A percentile compares a stretch with the other conserved stretches of the same genome.
Conservation (phyloP, 2,329 filamentous ascomycete genomes). For the Hypoxylon sp. region DNA sequence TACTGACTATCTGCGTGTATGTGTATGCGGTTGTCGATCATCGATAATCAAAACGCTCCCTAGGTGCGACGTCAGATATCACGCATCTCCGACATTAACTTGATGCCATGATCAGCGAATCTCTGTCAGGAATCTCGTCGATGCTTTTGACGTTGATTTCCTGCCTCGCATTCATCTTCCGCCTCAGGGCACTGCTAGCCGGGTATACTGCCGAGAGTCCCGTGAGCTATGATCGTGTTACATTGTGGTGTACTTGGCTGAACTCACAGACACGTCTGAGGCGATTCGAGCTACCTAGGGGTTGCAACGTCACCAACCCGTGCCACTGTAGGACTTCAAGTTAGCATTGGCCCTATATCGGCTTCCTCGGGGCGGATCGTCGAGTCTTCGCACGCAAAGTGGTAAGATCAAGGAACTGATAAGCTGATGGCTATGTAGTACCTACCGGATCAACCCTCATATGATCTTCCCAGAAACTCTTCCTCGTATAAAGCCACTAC, state of each 20-base stretch:
- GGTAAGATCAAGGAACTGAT: not conserved
- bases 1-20: not conserved
- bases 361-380: not conserved
- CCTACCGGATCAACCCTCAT: conserved; percentile 49
- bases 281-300: conserved; percentile 7
- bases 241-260: not conserved
- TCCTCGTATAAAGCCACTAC: conserved; percentile 50
- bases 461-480: conserved; percentile 54
- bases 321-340: conserved; percentile 3
- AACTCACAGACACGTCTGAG: conserved; percentile 15
- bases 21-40: not conserved
- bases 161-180: conserved; percentile 19
- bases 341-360: not conserved
- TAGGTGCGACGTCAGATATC: not conserved
- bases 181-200: conserved; percentile 13
- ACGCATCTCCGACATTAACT: not conserved
- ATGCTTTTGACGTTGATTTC: conserved; percentile 17
- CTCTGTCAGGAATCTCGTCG: conserved; percentile 11
- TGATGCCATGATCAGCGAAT: not conserved
- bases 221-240: conserved; percentile 4
- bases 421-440: not conserved
- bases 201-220: conserved; percentile 14
- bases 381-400: not conserved
- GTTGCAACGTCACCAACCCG: conserved; percentile 2
- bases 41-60: not conserved